phyloP scores from a whole-genome alignment of 2,329 filamentous ascomycete species.

The Talaromyces sp. region DNA sequence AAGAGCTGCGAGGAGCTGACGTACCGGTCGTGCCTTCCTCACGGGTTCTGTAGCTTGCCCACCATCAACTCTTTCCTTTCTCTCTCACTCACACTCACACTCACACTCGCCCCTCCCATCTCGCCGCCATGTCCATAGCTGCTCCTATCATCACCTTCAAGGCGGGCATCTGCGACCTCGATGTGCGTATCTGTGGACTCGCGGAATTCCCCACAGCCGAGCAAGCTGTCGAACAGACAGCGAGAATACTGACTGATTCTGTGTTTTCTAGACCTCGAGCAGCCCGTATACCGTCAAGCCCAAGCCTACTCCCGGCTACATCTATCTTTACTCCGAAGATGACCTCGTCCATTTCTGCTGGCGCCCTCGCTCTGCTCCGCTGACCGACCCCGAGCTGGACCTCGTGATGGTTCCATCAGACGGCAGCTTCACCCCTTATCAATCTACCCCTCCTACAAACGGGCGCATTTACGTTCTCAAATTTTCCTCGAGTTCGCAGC shows the following conservation, averaged over 20 bases:
- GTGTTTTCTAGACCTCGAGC: constrained; percentile 43
- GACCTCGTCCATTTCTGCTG: constrained; percentile 97
- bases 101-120: constrained; percentile 1
- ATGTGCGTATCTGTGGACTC: constrained; percentile 55
- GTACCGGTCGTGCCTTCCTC: constrained; percentile 17
- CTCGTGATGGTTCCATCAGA: constrained; percentile 91
- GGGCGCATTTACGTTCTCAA: constrained; percentile 91
- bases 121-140: constrained; percentile 65
- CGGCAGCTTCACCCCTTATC: constrained; percentile 79
- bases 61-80: not conserved
- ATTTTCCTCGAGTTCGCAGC: constrained; percentile 85
- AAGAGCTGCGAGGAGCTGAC: constrained; percentile 17
- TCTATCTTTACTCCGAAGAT: constrained; percentile 92
- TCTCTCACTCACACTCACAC: not conserved
- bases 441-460: constrained; percentile 60
- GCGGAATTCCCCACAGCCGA: not conserved
- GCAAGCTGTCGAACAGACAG: constrained; percentile 1
- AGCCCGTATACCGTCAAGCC: constrained; percentile 69
- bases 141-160: constrained; percentile 91
- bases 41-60: constrained; percentile 1
- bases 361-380: constrained; percentile 69
- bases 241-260: constrained; percentile 3
- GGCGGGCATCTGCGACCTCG: constrained; percentile 80
- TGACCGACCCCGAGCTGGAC: constrained; percentile 74
- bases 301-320: constrained; percentile 69